phyloP scores from a whole-genome alignment of 2,329 filamentous ascomycete genomes.

The Ambrosiella cleistominuta region DNA sequence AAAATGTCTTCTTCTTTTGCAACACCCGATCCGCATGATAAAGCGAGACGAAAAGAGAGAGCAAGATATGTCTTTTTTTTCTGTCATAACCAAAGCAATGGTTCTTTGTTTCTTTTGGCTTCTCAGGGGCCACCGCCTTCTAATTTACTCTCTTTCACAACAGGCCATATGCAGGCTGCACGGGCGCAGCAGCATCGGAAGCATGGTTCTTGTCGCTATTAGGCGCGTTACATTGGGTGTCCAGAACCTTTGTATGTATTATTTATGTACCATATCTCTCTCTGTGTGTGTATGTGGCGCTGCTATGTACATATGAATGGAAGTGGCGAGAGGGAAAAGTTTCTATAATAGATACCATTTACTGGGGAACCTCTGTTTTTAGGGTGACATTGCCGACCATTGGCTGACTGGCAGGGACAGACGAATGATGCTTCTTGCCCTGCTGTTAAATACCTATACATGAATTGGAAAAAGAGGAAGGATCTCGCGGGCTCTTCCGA shows the following conservation, averaged over 20 bases:
- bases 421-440: neutral
- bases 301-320: no score
- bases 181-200: no score
- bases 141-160: neutral
- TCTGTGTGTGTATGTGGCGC: no score
- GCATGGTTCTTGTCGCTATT: neutral
- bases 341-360: no score
- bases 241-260: no score
- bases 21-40: no score
- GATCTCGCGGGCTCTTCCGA: no score
- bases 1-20: no score
- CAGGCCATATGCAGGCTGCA: neutral
- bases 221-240: neutral
- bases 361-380: no score
- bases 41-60: no score
- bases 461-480: neutral
- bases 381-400: neutral
- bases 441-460: neutral
- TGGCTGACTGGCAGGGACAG: neutral
- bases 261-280: no score
- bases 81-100: neutral
- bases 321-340: no score
- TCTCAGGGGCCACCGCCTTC: neutral
- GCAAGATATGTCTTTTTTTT: neutral
- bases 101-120: neutral